phyloP scores from a whole-genome alignment of 768 basidiomycete genomes.

The Hydnomerulius pinastri region DNA sequence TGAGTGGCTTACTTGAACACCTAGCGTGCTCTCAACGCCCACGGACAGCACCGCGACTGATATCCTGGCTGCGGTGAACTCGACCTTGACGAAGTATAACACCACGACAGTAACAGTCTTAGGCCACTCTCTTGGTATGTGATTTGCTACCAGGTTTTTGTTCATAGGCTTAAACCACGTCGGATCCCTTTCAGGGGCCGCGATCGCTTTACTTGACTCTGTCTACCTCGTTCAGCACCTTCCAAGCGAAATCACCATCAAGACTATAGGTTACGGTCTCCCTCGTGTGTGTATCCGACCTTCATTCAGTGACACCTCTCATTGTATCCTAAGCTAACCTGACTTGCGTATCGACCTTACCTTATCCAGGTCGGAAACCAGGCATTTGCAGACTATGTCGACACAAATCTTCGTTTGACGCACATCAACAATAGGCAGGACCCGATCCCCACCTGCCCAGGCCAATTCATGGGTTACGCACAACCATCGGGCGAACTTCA shows the following conservation, averaged over 20 bases:
- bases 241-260: conserved; percentile 28
- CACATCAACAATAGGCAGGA: conserved; percentile 55
- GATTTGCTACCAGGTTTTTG: too few relatives aligned
- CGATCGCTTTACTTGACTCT: conserved; percentile 37
- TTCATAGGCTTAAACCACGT: too few relatives aligned
- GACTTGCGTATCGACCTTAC: too few relatives aligned
- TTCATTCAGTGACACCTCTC: too few relatives aligned
- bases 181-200: conserved; percentile 38
- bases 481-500: conserved; percentile 45
- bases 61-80: conserved; percentile 44
- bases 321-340: too few relatives aligned
- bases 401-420: conserved; percentile 42
- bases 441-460: conserved; percentile 36
- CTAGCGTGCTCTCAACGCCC: conserved; percentile 20
- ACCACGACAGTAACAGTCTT: conserved; percentile 42
- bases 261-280: conserved; percentile 33
- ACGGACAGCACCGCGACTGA: conserved; percentile 39
- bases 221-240: conserved; percentile 38
- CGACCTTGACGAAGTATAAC: conserved; percentile 34
- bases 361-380: conserved; percentile 62
- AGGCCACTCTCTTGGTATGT: conserved; percentile 43
- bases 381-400: conserved; percentile 58
- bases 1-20: conserved; percentile 20
- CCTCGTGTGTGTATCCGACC: too few relatives aligned
- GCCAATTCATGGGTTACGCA: conserved; percentile 36